Percentiles rank a stretch among this genome's conserved stretches.
phyloP scores from a whole-genome alignment of 2,329 filamentous ascomycete genomes.

The Intubia oerlemansii region DNA sequence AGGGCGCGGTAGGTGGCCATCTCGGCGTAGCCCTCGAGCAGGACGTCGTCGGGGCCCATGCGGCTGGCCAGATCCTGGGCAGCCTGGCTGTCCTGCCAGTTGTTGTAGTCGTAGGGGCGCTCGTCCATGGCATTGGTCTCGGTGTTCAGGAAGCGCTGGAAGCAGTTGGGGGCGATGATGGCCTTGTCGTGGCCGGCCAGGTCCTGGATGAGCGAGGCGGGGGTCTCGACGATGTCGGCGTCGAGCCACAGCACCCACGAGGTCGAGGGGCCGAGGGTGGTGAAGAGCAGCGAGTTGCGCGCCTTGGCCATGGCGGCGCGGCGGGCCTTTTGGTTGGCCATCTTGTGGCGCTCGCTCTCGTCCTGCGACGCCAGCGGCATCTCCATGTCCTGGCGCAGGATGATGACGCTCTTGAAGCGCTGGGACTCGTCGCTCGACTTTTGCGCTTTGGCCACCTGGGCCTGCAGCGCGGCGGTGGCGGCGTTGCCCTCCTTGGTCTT shows the following conservation, averaged over 20 bases:
- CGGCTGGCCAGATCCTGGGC: constrained; percentile 53
- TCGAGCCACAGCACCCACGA: constrained; percentile 98
- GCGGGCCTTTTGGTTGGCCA: constrained; percentile 70
- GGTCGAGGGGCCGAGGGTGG: constrained; percentile 72
- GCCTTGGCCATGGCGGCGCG: constrained; percentile 83
- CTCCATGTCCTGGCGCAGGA: constrained; percentile 88
- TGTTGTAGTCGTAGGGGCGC: constrained; percentile 91
- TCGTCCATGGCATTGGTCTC: constrained; percentile 49
- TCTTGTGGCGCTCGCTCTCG: constrained; percentile 78
- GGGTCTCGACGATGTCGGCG: constrained; percentile 77
- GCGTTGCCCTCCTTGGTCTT: constrained; percentile 83
- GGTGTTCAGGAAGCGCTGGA: constrained; percentile 58
- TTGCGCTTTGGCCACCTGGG: constrained; percentile 69
- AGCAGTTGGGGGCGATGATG: constrained; percentile 92
- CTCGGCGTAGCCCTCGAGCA: constrained; percentile 82
- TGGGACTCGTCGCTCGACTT: constrained; percentile 51
- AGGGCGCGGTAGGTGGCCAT: constrained; percentile 80
- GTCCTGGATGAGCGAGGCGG: constrained; percentile 70
- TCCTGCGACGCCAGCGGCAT: constrained; percentile 59
- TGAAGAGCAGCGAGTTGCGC: constrained; percentile 86
- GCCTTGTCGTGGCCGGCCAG: constrained; percentile 70
- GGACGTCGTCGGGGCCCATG: constrained; percentile 80
- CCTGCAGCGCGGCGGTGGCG: constrained; percentile 65
- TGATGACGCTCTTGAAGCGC: constrained; percentile 82
- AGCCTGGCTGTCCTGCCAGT: constrained; percentile 76